Evolutionary conservation across 805 yeast genomes (phyloP), one percentile per base, ranked within the genome.

Genomic region (Priceomyces melissophilus): DNA sequence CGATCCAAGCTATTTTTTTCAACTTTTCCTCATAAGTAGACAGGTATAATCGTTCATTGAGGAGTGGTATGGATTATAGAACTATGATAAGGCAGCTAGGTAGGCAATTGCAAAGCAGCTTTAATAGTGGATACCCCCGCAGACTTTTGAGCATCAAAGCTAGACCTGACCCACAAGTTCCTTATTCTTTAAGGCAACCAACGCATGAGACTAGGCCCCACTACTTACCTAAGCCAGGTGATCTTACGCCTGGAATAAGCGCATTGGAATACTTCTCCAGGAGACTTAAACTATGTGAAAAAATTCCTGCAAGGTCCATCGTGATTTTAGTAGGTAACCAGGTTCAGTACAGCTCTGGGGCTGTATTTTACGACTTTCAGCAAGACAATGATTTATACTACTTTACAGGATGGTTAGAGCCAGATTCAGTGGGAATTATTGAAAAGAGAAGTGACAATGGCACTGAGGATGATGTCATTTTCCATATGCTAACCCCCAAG

Each of bases 361-460:
- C 91, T 8, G 98, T 91, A 1, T 93, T 93, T 54, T 82, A 90
- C 57, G 84, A 85, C 30, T 93, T 93, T 57, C 95, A 91, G 56
- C 99, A 93, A 64, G 84, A 90, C 57, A 91, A 86, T 40, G 89
- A 93, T 57, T 69, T 93, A 14, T 90, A 67, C 62, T 91, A 91
- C 59, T 62, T 91, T 44, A 84, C 95, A 1, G 98, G 98, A 3
- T 89, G 95, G 87, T 75, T 86, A 45, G 97, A 90, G 56, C 96
- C 97, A 3, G 83, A 86, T 48, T 79, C 95, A 0, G 76, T 82
- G 46, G 76, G 79, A 46, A 59, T 83, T 8, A 61, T 87, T 34
- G 95, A 85, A 50, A 82, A 81, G 50, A 76, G 80, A 32, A 63
- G 67, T 28, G 69, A 71, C 40, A 63, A 73, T 43, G 65, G 75